Evolutionary conservation across 805 yeast species (phyloP).

Genomic region (Sporopachydermia quercuum): DNA sequence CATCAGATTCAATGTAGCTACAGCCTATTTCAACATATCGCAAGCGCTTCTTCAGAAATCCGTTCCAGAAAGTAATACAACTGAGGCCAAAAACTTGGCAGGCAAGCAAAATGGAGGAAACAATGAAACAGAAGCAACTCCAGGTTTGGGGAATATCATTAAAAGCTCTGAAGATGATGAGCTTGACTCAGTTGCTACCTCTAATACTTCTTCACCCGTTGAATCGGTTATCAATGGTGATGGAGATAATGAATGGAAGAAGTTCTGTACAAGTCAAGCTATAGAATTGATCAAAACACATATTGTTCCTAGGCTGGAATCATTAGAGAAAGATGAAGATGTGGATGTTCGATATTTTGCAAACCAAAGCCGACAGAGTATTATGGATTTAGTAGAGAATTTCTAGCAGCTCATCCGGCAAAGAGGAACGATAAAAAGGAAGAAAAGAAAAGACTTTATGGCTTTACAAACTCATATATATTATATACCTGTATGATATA

Average conservation of each 20-base stretch:
- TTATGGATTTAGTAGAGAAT: too few relatives aligned
- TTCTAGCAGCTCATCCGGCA: too few relatives aligned
- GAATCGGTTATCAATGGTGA: slow-evolving; percentile 1
- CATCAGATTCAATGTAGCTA: slow-evolving; percentile 89
- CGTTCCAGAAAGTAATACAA: slow-evolving; percentile 13
- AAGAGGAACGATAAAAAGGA: too few relatives aligned
- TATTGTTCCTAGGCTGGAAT: slow-evolving; percentile 51
- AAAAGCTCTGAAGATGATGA: slow-evolving; percentile 5
- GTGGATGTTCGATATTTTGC: slow-evolving; percentile 86
- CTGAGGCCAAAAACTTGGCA: too few relatives aligned
- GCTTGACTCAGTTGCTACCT: background rate
- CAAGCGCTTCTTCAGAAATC: slow-evolving; percentile 36
- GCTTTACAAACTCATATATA: too few relatives aligned
- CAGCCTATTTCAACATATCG: slow-evolving; percentile 51
- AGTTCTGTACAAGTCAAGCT: slow-evolving; percentile 9
- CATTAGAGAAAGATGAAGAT: slow-evolving; percentile 58
- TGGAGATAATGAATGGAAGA: slow-evolving; percentile 4
- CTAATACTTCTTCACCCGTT: background rate
- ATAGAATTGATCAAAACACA: slow-evolving; percentile 29
- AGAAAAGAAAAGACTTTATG: too few relatives aligned
- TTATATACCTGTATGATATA: too few relatives aligned
- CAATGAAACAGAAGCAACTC: slow-evolving; percentile 6
- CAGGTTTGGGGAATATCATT: slow-evolving; percentile 2
- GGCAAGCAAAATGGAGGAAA: slow-evolving; percentile 13
- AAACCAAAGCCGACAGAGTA: slow-evolving; percentile 21